phyloP scores from a whole-genome alignment of 331 rosid species.

The Telfairia occidentalis region DNA sequence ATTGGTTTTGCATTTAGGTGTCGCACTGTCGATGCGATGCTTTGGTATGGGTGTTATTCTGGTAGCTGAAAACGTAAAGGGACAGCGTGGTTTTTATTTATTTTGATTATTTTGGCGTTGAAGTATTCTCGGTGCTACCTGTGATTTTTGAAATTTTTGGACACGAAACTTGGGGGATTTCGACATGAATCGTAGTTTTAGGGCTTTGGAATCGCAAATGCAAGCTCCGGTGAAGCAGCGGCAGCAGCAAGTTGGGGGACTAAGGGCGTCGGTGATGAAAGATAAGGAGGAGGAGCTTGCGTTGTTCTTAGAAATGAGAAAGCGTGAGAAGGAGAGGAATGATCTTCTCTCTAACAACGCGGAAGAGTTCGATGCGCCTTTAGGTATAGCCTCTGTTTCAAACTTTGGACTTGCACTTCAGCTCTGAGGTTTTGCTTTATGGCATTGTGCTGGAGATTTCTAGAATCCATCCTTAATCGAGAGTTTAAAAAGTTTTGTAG shows the following conservation, averaged over 20 bases:
- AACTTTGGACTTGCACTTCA: background rate
- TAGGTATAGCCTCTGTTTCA: constrained; percentile 31
- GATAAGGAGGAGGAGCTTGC: constrained; percentile 93
- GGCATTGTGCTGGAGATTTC: background rate
- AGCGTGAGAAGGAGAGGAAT: constrained; percentile 65
- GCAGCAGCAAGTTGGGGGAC: constrained; percentile 39
- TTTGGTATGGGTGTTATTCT: constrained; percentile 11
- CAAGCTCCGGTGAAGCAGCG: constrained; percentile 53
- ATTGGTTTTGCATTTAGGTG: constrained; percentile 4
- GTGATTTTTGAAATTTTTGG: constrained; percentile 12
- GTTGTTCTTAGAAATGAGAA: constrained; percentile 79
- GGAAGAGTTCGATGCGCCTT: constrained; percentile 55
- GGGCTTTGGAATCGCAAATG: constrained; percentile 68
- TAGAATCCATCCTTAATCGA: background rate
- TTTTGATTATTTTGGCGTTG: background rate
- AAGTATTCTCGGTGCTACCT: constrained; percentile 2
- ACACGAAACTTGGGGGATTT: constrained; percentile 23
- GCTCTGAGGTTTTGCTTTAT: background rate
- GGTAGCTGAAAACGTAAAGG: constrained; percentile 8
- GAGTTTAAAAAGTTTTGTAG: background rate
- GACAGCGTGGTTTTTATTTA: constrained; percentile 11
- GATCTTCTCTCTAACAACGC: constrained; percentile 59
- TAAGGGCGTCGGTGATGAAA: constrained; percentile 44
- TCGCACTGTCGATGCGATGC: constrained; percentile 1
- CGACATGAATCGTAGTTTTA: constrained; percentile 55